Base-by-base conservation (phyloP, 1,284 basidiomycete genomes). In the Lignosus rhinocerotis region DNA sequence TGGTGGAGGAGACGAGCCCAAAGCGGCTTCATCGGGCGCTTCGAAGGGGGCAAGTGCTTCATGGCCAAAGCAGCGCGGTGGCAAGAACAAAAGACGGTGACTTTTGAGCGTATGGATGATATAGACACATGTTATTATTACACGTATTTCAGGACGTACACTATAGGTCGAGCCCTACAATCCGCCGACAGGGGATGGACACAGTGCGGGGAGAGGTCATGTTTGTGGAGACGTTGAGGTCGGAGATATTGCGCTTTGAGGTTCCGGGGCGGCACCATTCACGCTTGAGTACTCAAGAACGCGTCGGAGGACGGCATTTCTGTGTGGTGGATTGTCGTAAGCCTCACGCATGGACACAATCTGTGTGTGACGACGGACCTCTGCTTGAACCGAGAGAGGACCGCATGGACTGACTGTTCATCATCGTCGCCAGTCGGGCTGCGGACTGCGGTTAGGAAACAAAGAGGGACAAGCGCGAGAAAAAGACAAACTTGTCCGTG, bases 321-420 rank as follows among this genome's bases (percentile, higher is more conserved):
- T 89, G 67, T 11, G 25, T 12, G 9, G 19, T 39, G n/a, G 7
- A 25, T n/a, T 38, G 52, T 36, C 34, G 14, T 48, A n/a, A 46
- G 34, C 19, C 34, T 21, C 10, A 30, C n/a, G 8, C 17, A 51
- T 56, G 34, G 39, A 4, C 38, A 46, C 17, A 31, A 44, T 11
- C 6, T 11, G 44, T 7, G 36, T 16, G 31, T 34, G 34, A 25
- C 21, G 36, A 59, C 53, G 31, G 65, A 86, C 88, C 87, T 83
- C 64, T 86, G 81, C 69, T 85, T 88, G 70, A 86, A 90, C 59
- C 80, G 81, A 3, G 81, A 70, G 12, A 91, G 72, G 33, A 81
- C 73, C 9, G 73, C 69, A 32, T 79, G 78, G 8, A 84, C 79
- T 33, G 80, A 75, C 55, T 78, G 80, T 12, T 75, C 72, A 53